Evolutionary conservation across 2,329 filamentous ascomycete species (phyloP).

Genomic region (Ascocoryne sarcoides): DNA sequence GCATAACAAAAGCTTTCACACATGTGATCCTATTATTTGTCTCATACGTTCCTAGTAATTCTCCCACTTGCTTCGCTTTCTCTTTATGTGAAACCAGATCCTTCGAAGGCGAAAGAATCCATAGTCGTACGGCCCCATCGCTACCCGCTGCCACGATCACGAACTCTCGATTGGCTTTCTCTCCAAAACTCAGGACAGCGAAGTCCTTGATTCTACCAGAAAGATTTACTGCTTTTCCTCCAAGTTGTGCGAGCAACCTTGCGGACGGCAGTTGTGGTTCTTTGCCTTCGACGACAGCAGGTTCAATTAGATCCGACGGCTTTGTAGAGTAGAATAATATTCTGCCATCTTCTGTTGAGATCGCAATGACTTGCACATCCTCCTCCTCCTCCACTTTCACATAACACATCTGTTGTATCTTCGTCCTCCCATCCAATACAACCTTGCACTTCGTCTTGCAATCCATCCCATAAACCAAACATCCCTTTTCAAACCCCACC

Average conservation of each 20-base stretch:
- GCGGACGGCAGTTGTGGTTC: conserved; percentile 47
- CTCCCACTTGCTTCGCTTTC: conserved; percentile 26
- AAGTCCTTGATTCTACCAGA: conserved; percentile 86
- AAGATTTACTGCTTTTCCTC: conserved; percentile 60
- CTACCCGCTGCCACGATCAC: conserved; percentile 70
- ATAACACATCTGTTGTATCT: conserved; percentile 77
- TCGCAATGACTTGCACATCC: conserved; percentile 53
- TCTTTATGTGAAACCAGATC: conserved; percentile 28
- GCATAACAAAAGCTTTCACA: conserved; percentile 77
- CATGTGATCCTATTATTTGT: conserved; percentile 88
- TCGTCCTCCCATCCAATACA: conserved; percentile 57
- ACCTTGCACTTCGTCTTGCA: conserved; percentile 71
- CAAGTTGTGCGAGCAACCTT: conserved; percentile 65
- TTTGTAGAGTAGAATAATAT: conserved; percentile 74
- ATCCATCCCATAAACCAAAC: conserved; percentile 80
- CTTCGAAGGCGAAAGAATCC: conserved; percentile 44
- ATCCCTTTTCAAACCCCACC: conserved; percentile 79
- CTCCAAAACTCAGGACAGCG: conserved; percentile 40
- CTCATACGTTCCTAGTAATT: conserved; percentile 69
- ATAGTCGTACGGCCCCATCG: conserved; percentile 76
- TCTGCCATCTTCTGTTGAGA: conserved; percentile 85
- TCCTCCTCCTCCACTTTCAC: conserved; percentile 42
- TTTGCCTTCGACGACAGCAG: conserved; percentile 28
- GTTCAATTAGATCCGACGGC: conserved; percentile 34
- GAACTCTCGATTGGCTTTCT: conserved; percentile 34